A percentile compares a stretch with the other conserved stretches of the same genome.
phyloP scores from a whole-genome alignment of 2,329 filamentous ascomycete species.

The Cytospora leucostoma region DNA sequence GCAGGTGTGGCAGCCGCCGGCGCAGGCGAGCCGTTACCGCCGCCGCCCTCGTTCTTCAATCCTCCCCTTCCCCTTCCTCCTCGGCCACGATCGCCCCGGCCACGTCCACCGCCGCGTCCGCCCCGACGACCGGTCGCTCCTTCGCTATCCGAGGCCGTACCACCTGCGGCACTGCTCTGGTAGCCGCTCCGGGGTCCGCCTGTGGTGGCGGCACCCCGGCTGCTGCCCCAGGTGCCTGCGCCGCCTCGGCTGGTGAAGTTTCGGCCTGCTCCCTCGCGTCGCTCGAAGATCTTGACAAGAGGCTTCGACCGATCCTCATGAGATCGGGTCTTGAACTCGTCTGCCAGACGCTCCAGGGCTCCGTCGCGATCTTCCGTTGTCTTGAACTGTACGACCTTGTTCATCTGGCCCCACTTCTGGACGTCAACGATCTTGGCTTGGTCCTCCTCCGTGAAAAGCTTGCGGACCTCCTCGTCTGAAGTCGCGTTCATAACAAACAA shows the following conservation, averaged over 20 bases:
- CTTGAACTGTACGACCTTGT: constrained; percentile 86
- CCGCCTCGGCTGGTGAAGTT: constrained; percentile 60
- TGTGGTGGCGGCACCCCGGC: constrained; percentile 61
- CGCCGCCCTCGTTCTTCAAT: constrained; percentile 55
- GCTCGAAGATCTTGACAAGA: constrained; percentile 80
- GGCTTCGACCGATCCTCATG: constrained; percentile 76
- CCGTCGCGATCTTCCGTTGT: constrained; percentile 76
- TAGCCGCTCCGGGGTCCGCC: constrained; percentile 68
- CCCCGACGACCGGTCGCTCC: constrained; percentile 57
- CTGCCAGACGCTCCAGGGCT: constrained; percentile 72
- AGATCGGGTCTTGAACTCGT: constrained; percentile 73
- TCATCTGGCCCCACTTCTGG: constrained; percentile 75
- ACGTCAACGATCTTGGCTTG: constrained; percentile 76
- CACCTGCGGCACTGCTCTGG: constrained; percentile 79
- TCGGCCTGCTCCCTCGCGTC: constrained; percentile 57
- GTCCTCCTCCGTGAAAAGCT: constrained; percentile 82
- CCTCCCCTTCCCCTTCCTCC: constrained; percentile 60
- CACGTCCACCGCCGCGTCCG: constrained; percentile 58
- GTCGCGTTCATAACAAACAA: constrained; percentile 89
- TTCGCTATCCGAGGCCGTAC: constrained; percentile 71
- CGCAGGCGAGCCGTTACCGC: constrained; percentile 56
- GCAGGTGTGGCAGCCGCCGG: constrained; percentile 53
- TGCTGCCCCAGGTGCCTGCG: constrained; percentile 68
- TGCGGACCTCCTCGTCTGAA: constrained; percentile 78
- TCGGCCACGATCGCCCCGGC: constrained; percentile 57